phyloP scores from a whole-genome alignment of 495 filamentous ascomycete genomes.

The Talaromyces ruber region DNA sequence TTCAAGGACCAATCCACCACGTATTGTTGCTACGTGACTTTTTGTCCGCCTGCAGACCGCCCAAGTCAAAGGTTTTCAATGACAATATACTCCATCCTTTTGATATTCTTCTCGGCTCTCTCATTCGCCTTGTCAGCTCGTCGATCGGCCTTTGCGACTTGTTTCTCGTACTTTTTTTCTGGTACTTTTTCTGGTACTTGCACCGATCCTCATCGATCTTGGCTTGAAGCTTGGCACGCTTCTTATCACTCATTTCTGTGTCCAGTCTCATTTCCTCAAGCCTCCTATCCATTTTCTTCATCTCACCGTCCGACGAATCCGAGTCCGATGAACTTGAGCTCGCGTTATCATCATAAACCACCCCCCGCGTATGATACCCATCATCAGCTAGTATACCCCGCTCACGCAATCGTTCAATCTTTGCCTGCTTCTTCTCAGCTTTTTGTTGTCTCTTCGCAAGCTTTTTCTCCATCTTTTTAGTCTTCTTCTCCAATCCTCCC shows the following conservation, averaged over 20 bases:
- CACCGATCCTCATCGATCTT: neutral
- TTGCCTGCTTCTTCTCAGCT: neutral
- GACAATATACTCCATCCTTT: conserved; percentile 4
- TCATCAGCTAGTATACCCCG: neutral
- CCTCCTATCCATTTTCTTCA: neutral
- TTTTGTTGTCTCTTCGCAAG: neutral
- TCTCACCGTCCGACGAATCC: neutral
- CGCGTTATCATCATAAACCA: neutral
- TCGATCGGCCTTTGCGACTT: neutral
- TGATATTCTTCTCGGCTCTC: neutral
- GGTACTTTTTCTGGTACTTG: neutral
- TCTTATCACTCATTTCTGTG: neutral
- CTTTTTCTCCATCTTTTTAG: neutral
- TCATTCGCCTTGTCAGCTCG: neutral
- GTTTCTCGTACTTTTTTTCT: neutral
- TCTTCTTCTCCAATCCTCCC: neutral
- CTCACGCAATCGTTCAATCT: neutral
- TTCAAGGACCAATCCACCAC: neutral
- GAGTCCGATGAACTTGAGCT: neutral
- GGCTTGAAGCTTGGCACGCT: neutral
- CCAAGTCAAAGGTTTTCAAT: neutral
- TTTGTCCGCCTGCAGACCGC: neutral
- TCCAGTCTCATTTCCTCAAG: neutral
- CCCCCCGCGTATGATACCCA: neutral
- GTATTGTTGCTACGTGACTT: neutral